phyloP scores from a whole-genome alignment of 257 asterid genomes.

The Buddleja alternifolia region DNA sequence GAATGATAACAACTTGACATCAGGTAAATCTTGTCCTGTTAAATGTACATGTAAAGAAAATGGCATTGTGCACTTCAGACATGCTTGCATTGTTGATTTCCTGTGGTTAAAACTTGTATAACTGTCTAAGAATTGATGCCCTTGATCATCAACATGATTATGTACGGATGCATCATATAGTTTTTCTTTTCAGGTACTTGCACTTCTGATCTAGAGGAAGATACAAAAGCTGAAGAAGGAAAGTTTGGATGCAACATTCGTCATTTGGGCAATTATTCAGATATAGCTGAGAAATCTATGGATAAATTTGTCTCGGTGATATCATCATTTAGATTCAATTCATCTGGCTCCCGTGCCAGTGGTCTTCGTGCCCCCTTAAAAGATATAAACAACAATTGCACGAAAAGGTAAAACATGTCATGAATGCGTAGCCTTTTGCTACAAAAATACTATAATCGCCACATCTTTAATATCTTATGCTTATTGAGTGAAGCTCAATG shows the following conservation, averaged over 20 bases:
- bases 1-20: constrained; percentile 29
- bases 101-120: no score
- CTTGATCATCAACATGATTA: neutral
- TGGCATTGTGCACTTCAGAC: no score
- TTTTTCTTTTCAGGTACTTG: constrained; percentile 45
- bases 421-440: neutral
- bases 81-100: no score
- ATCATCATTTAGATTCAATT: constrained; percentile 76
- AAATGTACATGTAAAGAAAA: constrained; percentile 21
- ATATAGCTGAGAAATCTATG: constrained; percentile 85
- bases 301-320: constrained; percentile 75
- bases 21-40: constrained; percentile 39
- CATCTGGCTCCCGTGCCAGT: constrained; percentile 87
- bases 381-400: constrained; percentile 65
- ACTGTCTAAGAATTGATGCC: neutral
- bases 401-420: constrained; percentile 47
- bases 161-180: neutral
- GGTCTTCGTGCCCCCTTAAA: constrained; percentile 96
- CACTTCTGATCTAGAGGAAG: constrained; percentile 41
- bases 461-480: constrained; percentile 6
- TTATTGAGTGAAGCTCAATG: constrained; percentile 39
- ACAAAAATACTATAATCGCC: neutral
- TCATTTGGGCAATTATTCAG: constrained; percentile 73
- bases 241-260: constrained; percentile 71
- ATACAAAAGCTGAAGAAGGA: constrained; percentile 39